Evolutionary conservation across 148 eudicot genomes (phyloP).

Genomic region (Rhododendron vialii): DNA sequence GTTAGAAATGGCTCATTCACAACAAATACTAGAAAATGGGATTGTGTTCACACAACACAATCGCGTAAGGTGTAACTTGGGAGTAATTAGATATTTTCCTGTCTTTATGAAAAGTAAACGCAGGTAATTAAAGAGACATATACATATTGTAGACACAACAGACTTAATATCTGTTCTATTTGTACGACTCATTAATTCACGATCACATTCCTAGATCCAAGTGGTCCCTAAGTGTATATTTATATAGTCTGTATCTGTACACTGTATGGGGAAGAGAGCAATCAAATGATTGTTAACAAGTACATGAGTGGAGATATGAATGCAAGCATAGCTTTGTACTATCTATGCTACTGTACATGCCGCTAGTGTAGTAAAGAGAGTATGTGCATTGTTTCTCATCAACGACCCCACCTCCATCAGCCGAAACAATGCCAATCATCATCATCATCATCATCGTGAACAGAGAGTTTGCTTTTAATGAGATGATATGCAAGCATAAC

Average conservation of each 20-base stretch:
- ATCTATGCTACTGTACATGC: neutral
- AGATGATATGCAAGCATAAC: constrained; percentile 3
- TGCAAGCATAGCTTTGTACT: neutral
- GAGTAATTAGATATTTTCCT: neutral
- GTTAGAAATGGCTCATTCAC: neutral
- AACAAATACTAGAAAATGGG: neutral
- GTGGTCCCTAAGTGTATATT: neutral
- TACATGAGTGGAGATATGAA: neutral
- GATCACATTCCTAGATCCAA: neutral
- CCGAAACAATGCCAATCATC: neutral
- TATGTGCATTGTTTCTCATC: neutral
- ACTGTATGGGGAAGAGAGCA: neutral
- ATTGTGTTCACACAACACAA: no score
- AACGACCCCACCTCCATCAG: neutral
- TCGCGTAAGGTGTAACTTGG: neutral
- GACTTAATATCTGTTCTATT: neutral
- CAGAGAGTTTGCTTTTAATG: neutral
- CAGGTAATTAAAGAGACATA: neutral
- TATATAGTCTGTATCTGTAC: neutral
- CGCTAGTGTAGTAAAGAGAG: neutral
- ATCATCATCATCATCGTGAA: neutral
- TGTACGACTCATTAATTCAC: neutral
- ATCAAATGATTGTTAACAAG: neutral
- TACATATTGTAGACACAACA: neutral
- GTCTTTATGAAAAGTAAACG: neutral